Conservation (phyloP, 768 basidiomycete genomes). For the Boletus tylopilopsis region DNA sequence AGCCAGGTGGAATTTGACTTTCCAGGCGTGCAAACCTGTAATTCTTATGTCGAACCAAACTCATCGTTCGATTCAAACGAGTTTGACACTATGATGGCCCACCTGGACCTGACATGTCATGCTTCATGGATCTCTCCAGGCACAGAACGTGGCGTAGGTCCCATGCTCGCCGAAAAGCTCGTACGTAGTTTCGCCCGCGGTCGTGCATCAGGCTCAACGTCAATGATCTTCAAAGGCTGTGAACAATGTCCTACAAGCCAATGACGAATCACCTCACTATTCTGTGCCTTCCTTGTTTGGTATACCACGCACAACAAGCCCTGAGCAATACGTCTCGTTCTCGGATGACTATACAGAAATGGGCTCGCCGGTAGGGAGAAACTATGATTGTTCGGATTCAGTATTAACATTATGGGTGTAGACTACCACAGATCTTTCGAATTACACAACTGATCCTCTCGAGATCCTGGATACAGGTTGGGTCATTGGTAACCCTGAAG, state of each 20-base stretch:
- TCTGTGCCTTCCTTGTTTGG: not conserved
- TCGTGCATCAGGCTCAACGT: not conserved
- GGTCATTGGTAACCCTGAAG: not conserved
- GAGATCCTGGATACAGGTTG: not conserved
- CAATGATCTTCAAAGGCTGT: not conserved
- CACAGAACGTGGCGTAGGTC: not conserved
- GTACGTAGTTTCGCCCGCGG: conserved; percentile 1
- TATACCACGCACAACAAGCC: not conserved
- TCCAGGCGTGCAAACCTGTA: not conserved
- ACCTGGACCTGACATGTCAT: no score
- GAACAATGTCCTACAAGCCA: not conserved
- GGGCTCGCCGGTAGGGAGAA: not conserved
- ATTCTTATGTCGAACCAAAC: not conserved
- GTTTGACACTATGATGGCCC: not conserved
- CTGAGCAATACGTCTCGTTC: not conserved
- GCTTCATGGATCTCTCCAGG: not conserved
- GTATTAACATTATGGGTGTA: not conserved
- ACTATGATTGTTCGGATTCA: not conserved
- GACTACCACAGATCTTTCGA: not conserved
- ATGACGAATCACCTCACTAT: not conserved
- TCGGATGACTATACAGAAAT: not conserved
- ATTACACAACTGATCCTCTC: fast-evolving
- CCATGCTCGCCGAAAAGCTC: not conserved
- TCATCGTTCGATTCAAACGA: not conserved
- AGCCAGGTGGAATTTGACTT: not conserved